A percentile compares a stretch with the other conserved stretches of the same genome.
Conservation (phyloP, 1,284 basidiomycete genomes). For the Ustilago bromivora region DNA sequence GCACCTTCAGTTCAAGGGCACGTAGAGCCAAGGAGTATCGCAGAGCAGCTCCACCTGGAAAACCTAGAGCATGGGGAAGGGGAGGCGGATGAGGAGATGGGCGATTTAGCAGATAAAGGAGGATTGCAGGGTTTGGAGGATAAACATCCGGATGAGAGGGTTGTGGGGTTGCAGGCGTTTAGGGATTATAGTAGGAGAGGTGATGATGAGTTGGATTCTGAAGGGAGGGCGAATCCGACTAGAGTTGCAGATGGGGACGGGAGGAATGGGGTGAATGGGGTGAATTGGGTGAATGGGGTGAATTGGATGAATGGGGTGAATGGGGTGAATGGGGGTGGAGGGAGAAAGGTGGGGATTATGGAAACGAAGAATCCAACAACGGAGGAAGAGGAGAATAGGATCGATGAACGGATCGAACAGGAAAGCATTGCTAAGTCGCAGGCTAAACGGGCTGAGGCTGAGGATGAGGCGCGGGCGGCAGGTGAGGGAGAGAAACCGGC, state of each 20-base stretch:
- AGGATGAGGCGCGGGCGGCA: not conserved
- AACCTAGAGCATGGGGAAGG: constrained; percentile 52
- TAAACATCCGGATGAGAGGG: constrained; percentile 25
- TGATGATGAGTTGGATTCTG: constrained; percentile 52
- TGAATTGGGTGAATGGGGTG: no score
- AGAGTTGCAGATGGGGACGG: constrained; percentile 21
- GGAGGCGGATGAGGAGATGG: constrained; percentile 36
- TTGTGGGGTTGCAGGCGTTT: constrained; percentile 34
- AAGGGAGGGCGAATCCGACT: constrained; percentile 17
- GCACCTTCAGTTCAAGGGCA: constrained; percentile 66
- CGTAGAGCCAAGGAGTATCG: constrained; percentile 56
- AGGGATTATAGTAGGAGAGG: constrained; percentile 49
- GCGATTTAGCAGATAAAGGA: constrained; percentile 55
- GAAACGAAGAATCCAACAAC: constrained; percentile 16
- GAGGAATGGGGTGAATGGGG: not conserved
- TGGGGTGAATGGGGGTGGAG: not conserved
- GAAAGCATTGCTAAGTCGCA: constrained; percentile 21
- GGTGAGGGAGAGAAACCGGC: not conserved
- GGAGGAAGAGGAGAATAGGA: constrained; percentile 10
- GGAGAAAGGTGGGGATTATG: constrained; percentile 11
- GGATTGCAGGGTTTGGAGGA: constrained; percentile 42
- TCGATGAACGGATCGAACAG: constrained; percentile 30
- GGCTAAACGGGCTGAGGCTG: not conserved
- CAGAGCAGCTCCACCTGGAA: constrained; percentile 39
- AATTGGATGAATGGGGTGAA: not conserved